Evolutionary conservation across 805 yeast genomes (phyloP).

Genomic region (Saturnispora besseyi): DNA sequence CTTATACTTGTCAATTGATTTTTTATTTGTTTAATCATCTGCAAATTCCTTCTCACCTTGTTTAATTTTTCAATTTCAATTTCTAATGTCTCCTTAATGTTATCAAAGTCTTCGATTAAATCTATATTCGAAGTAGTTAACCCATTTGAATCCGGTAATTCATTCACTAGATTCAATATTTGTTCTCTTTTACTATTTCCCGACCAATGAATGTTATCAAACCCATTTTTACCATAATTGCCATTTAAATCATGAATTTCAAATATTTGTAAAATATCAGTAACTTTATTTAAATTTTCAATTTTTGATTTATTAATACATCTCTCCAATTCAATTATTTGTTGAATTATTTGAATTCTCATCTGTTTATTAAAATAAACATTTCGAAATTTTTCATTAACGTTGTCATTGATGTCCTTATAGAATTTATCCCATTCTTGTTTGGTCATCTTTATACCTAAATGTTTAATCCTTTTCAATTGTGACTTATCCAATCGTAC

Average conservation of each 20-base stretch:
- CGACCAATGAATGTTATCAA: not conserved
- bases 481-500: slow-evolving; percentile 13
- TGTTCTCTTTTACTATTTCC: slow-evolving; percentile 11
- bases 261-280: slow-evolving; percentile 22
- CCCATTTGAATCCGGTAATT: slow-evolving; percentile 23
- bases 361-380: slow-evolving; percentile 25
- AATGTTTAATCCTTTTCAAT: slow-evolving; percentile 8
- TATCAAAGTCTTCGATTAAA: slow-evolving; percentile 22
- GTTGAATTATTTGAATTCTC: slow-evolving; percentile 23
- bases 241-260: slow-evolving; percentile 19
- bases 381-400: slow-evolving; percentile 13
- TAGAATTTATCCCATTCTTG: slow-evolving; percentile 8
- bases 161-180: slow-evolving; percentile 20
- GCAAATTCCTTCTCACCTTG: slow-evolving; percentile 12
- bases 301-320: slow-evolving; percentile 10
- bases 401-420: slow-evolving; percentile 2
- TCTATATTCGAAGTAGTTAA: slow-evolving; percentile 16
- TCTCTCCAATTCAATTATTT: slow-evolving; percentile 22
- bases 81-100: slow-evolving; percentile 12
- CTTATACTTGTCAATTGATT: not conserved
- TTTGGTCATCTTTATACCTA: slow-evolving; percentile 5
- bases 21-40: slow-evolving; percentile 10
- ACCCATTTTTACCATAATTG: slow-evolving; percentile 11
- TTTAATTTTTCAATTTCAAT: slow-evolving; percentile 13
- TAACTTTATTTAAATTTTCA: slow-evolving; percentile 20